Conservation (phyloP, 352 stramenopile species). For the Pilasporangium apinafurcum region DNA sequence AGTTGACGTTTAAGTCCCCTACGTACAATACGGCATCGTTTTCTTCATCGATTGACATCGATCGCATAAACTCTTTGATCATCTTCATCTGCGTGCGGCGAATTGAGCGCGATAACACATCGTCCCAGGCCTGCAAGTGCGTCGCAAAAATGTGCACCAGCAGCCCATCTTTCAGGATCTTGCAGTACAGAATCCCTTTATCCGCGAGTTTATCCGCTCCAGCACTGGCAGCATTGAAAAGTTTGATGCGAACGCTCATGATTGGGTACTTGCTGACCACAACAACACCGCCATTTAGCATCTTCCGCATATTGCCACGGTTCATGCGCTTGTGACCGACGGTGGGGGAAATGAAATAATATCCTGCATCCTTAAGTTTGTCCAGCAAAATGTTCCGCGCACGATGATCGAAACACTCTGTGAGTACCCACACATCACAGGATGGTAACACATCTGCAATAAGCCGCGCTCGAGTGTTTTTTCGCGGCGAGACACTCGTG, state of each 20-base stretch:
- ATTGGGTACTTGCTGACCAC: constrained; percentile 72
- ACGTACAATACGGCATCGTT: constrained; percentile 60
- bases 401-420: constrained; percentile 75
- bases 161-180: constrained; percentile 69
- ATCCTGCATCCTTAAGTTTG: constrained; percentile 49
- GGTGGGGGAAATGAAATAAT: constrained; percentile 68
- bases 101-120: constrained; percentile 41
- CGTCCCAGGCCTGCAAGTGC: constrained; percentile 75
- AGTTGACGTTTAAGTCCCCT: constrained; percentile 75
- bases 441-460: constrained; percentile 60
- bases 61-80: constrained; percentile 42
- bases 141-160: constrained; percentile 72
- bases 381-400: constrained; percentile 55
- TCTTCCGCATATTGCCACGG: constrained; percentile 58
- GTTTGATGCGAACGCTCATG: constrained; percentile 58
- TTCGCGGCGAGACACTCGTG: constrained; percentile 57
- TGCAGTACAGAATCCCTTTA: constrained; percentile 77
- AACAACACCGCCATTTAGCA: constrained; percentile 69
- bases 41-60: constrained; percentile 46
- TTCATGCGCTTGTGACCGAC: constrained; percentile 63
- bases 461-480: constrained; percentile 68
- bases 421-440: constrained; percentile 73
- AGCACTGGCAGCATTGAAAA: constrained; percentile 58
- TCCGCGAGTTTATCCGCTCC: constrained; percentile 64
- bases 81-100: constrained; percentile 65